Evolutionary conservation across 352 stramenopile genomes (phyloP), one percentile per base, ranked within the genome.

Genomic region (Elongisporangium undulatum): DNA sequence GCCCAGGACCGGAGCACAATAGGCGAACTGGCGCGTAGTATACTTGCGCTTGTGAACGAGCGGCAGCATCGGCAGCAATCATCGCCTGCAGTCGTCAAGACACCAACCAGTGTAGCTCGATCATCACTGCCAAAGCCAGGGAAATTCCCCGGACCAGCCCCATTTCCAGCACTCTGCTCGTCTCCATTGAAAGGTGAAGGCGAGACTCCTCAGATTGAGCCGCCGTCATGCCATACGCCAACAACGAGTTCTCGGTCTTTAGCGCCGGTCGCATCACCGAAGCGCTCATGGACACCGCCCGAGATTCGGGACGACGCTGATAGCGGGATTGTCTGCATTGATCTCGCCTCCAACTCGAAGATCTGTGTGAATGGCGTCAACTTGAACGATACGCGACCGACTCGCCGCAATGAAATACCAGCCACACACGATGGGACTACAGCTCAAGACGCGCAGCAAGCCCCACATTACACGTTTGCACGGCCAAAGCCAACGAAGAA

Each of bases 21-120:
- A 17, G 81, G 81, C 2, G 78, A 90, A 53, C 62, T 90, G 3
- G 81, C 81, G 34, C 61, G 81, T 5, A 79, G 88, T 34, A 85
- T 73, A n/a, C 64, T 90, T 39, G 62, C 67, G 13, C 73, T 82
- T 17, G 69, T 89, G 1, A 77, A 79, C 19, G 77, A 87, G 34
- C 64, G 63, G 6, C 51, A 73, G 8, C 61, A 76, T 56, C 53
- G 23, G 49, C 56, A 59, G 45, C 56, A 74, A 38, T 53, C 51
- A 54, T 41, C 29, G 2, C 9, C 29, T 41, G 29, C 29, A 41
- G 48, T 67, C 66, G 29, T 63, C 66, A 19, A 9, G 55, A 21
- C 19, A 24, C 41, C 49, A 56, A 38, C 50, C 56, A 45, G 23
- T 67, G 24, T 13, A 63, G 5, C 29, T 41, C 29, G 29, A 41